phyloP scores from a whole-genome alignment of 495 filamentous ascomycete species.

The Massariosphaeria phaeospora region DNA sequence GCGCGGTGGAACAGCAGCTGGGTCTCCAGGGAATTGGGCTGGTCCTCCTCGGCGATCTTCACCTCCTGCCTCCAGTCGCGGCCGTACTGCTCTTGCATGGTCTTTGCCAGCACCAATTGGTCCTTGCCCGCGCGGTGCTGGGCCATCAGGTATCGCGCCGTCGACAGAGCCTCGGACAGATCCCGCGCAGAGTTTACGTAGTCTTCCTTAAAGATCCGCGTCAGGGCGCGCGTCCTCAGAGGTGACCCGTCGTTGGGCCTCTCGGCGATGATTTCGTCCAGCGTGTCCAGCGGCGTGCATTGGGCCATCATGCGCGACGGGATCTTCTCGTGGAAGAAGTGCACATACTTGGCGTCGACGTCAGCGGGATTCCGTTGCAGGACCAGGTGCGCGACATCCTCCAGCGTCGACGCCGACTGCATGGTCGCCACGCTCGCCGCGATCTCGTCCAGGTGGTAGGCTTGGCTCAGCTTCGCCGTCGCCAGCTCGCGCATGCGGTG shows the following conservation, averaged over 20 bases:
- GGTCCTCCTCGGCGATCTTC: conserved; percentile 61
- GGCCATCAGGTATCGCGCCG: conserved; percentile 50
- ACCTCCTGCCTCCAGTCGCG: conserved; percentile 48
- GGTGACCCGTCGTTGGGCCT: conserved; percentile 60
- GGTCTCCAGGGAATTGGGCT: conserved; percentile 65
- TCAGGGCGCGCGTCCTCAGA: conserved; percentile 64
- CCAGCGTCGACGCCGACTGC: conserved; percentile 72
- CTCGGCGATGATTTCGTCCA: conserved; percentile 62
- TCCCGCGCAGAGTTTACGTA: conserved; percentile 61
- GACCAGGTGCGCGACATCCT: conserved; percentile 71
- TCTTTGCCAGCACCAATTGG: conserved; percentile 45
- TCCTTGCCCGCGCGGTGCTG: conserved; percentile 45
- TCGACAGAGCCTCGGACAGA: conserved; percentile 58
- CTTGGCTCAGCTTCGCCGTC: conserved; percentile 66
- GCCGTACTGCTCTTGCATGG: conserved; percentile 43
- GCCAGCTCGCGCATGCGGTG: conserved; percentile 72
- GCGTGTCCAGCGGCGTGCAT: conserved; percentile 58
- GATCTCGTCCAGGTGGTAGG: conserved; percentile 74
- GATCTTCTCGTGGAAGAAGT: conserved; percentile 87
- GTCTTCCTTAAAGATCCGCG: conserved; percentile 71
- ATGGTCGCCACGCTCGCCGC: conserved; percentile 76
- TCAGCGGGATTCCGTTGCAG: conserved; percentile 59
- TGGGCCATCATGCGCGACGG: conserved; percentile 69
- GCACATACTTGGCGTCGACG: conserved; percentile 71
- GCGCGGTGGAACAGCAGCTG: conserved; percentile 74